Percentiles rank a stretch among this genome's conserved stretches.
Evolutionary conservation across 495 filamentous ascomycete genomes (phyloP).

Genomic region (Aspergillus bridgeri): DNA sequence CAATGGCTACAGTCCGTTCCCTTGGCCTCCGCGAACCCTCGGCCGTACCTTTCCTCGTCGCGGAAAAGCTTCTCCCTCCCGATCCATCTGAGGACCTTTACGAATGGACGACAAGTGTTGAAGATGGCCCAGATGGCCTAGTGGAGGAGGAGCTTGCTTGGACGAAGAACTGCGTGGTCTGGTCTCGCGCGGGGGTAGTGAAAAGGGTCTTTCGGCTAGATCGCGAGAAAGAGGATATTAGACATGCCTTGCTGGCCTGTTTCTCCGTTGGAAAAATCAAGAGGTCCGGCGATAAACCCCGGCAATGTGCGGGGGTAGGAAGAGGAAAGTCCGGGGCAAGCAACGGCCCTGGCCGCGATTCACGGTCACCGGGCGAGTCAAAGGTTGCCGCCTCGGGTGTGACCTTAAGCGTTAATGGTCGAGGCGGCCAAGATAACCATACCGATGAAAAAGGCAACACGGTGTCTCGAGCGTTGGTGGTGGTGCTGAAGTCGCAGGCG

Average conservation of each 20-base stretch:
- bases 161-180: conserved; percentile 80
- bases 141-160: conserved; percentile 81
- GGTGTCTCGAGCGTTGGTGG: conserved; percentile 68
- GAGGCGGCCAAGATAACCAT: conserved; percentile 17
- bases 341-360: conserved; percentile 8
- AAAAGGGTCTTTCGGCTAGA: conserved; percentile 85
- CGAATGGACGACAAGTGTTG: conserved; percentile 60
- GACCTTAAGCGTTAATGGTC: conserved; percentile 24
- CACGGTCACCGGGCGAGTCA: conserved; percentile 16
- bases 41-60: conserved; percentile 75
- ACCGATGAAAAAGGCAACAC: conserved; percentile 16
- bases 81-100: conserved; percentile 67
- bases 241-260: conserved; percentile 77
- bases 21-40: conserved; percentile 85
- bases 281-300: conserved; percentile 10
- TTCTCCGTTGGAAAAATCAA: conserved; percentile 57
- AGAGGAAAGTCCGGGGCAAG: background rate
- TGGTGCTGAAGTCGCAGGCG: conserved; percentile 88
- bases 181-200: conserved; percentile 83
- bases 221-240: conserved; percentile 77
- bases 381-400: conserved; percentile 14
- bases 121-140: conserved; percentile 40
- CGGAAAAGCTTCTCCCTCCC: conserved; percentile 70
- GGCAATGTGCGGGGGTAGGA: background rate
- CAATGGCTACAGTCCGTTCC: conserved; percentile 84